Percentiles rank a stretch among this genome's conserved stretches.
Evolutionary conservation across 805 yeast genomes (phyloP).

Genomic region (Myxozyma mucilagina): DNA sequence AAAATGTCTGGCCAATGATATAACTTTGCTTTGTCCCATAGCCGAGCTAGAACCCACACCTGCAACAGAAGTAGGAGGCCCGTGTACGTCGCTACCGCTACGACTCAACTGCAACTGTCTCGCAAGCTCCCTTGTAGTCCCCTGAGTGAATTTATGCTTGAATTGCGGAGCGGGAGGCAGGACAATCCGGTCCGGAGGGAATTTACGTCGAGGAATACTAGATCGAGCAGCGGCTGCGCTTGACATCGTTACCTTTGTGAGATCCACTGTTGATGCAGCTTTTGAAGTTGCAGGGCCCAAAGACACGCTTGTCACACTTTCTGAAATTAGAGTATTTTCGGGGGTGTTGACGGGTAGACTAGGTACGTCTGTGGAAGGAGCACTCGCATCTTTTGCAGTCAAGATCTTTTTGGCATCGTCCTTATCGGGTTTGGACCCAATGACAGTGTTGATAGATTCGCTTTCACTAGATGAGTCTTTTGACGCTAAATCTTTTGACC

Average conservation of each 20-base stretch:
- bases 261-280: neutral
- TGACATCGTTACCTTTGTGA: neutral
- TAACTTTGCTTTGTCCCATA: slow-evolving; percentile 35
- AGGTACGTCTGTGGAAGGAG: no score
- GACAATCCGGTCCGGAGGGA: slow-evolving; percentile 17
- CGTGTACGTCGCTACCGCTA: slow-evolving; percentile 22
- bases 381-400: no score
- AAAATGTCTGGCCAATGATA: slow-evolving; percentile 58
- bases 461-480: no score
- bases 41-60: slow-evolving; percentile 13
- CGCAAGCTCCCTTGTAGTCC: slow-evolving; percentile 32
- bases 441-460: no score
- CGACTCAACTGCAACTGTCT: slow-evolving; percentile 30
- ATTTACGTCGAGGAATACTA: slow-evolving; percentile 14
- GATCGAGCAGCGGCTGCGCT: neutral
- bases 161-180: slow-evolving; percentile 20
- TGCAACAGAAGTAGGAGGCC: slow-evolving; percentile 17
- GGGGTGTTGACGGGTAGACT: no score
- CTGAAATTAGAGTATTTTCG: no score
- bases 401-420: no score
- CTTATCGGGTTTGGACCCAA: no score
- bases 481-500: no score
- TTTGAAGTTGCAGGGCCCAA: neutral
- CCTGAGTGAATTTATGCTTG: slow-evolving; percentile 27
- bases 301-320: neutral